Evolutionary conservation across 2,329 filamentous ascomycete species (phyloP).

Genomic region (Fusarium nisikadoi): DNA sequence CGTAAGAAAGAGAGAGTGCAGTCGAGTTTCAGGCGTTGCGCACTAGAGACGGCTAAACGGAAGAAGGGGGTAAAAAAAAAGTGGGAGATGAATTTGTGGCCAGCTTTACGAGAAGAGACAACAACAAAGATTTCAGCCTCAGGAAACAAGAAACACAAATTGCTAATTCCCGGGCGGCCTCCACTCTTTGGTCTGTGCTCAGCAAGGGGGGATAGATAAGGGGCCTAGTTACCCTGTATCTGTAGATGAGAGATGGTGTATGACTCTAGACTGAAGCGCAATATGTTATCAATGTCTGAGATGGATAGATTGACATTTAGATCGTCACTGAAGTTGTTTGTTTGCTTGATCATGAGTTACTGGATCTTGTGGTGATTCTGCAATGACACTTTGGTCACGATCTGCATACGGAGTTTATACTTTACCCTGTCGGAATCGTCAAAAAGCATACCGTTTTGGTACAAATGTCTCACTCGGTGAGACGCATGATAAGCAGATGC

Average conservation of each 20-base stretch:
- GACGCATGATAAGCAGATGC: background rate
- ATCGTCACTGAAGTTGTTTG: background rate
- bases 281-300: background rate
- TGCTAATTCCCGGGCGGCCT: background rate
- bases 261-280: background rate
- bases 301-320: fast-evolving
- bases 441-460: fast-evolving
- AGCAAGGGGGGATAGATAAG: background rate
- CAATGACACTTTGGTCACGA: background rate
- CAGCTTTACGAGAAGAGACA: background rate
- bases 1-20: background rate
- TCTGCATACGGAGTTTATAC: fast-evolving
- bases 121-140: background rate
- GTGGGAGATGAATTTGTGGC: background rate
- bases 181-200: background rate
- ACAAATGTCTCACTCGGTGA: background rate
- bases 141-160: background rate
- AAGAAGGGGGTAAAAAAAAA: background rate
- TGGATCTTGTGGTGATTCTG: fast-evolving
- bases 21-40: too few relatives aligned
- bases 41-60: background rate
- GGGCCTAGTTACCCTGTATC: background rate
- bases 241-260: background rate
- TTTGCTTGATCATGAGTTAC: background rate
- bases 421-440: background rate